Conservation (phyloP, 495 filamentous ascomycete species). For the Coniosporium apollinis region DNA sequence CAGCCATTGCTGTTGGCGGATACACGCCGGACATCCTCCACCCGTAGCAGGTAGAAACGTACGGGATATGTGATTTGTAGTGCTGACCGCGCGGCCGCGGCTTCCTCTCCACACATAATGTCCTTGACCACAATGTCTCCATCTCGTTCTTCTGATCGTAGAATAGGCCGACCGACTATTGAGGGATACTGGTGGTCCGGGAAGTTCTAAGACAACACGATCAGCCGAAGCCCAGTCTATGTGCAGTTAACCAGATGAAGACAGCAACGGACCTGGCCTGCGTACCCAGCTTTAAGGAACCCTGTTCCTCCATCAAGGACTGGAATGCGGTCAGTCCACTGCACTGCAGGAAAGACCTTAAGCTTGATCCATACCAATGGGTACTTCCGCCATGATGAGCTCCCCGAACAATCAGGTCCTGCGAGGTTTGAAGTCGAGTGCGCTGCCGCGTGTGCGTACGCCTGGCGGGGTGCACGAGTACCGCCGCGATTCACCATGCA, state of each 20-base stretch:
- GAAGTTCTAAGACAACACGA: constrained; percentile 54
- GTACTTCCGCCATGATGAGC: constrained; percentile 16
- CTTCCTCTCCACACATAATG: constrained; percentile 99
- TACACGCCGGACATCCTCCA: constrained; percentile 5
- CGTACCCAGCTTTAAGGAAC: constrained; percentile 99
- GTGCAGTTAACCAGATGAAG: background rate
- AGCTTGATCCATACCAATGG: constrained; percentile 12
- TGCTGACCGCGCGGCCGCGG: constrained; percentile 86
- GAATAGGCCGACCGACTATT: constrained; percentile 93
- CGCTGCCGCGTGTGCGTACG: too few relatives aligned
- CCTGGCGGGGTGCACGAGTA: too few relatives aligned
- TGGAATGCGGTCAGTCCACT: constrained; percentile 25
- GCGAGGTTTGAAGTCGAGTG: too few relatives aligned
- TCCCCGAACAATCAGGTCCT: too few relatives aligned
- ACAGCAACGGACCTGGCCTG: constrained; percentile 47
- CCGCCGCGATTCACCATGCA: too few relatives aligned
- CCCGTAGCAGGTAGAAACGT: constrained; percentile 11
- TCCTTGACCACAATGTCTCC: constrained; percentile 82
- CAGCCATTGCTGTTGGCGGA: constrained; percentile 7
- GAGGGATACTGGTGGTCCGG: constrained; percentile 96
- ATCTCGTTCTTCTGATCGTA: constrained; percentile 80
- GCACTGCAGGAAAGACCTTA: constrained; percentile 10
- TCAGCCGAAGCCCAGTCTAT: background rate
- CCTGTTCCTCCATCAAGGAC: constrained; percentile 99
- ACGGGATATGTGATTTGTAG: constrained; percentile 93